Percentiles rank a stretch among this genome's conserved stretches.
Conservation (phyloP, 2,329 filamentous ascomycete species). For the Venturia pyrina region DNA sequence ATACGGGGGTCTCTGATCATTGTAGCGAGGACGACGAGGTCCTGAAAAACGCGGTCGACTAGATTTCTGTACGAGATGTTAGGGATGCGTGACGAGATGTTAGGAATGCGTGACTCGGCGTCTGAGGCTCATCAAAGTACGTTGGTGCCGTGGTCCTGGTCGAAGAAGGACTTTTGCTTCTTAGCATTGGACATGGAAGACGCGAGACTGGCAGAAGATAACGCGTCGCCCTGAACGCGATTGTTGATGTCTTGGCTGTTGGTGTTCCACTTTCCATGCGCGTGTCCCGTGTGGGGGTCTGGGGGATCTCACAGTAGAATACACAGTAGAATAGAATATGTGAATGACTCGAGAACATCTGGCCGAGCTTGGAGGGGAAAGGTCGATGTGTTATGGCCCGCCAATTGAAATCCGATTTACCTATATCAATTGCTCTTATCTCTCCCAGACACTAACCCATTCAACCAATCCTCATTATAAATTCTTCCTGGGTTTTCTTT, state of each 20-base stretch:
- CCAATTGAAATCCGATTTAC: not conserved
- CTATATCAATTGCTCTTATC: no score
- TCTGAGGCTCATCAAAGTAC: not conserved
- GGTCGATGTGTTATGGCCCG: not conserved
- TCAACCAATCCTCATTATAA: not conserved
- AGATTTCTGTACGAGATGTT: not conserved
- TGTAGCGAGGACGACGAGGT: constrained; percentile 21
- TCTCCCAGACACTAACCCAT: no score
- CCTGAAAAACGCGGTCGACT: constrained; percentile 24
- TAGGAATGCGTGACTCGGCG: not conserved
- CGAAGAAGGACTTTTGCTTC: constrained; percentile 41
- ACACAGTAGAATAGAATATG: not conserved
- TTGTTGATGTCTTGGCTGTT: not conserved
- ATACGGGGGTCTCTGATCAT: constrained; percentile 15
- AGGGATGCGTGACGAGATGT: not conserved
- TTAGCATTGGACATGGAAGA: constrained; percentile 14
- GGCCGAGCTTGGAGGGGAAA: not conserved
- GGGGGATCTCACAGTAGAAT: no score
- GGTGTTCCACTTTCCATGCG: no score
- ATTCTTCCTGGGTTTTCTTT: not conserved
- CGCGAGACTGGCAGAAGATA: not conserved
- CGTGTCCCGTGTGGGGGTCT: no score
- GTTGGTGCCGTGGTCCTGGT: constrained; percentile 26
- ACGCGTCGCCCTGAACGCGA: not conserved
- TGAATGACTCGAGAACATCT: not conserved